phyloP scores from a whole-genome alignment of 108 stramenopile species.

The Aurantiochytrium sp. region DNA sequence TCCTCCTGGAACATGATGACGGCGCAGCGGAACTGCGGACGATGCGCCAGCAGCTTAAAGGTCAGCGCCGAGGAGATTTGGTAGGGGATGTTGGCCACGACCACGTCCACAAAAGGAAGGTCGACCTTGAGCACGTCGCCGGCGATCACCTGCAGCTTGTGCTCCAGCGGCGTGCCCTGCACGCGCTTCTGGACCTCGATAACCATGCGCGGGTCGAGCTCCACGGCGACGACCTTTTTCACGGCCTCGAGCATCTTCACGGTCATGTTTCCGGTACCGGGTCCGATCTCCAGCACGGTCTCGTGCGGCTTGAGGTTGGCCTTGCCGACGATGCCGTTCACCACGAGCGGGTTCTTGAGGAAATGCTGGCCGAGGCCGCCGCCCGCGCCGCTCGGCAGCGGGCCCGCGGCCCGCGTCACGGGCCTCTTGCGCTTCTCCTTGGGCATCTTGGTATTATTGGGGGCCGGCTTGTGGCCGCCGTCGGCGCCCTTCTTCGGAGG shows the following conservation, averaged over 20 bases:
- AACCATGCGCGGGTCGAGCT: conserved; percentile 94
- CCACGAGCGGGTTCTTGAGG: conserved; percentile 98
- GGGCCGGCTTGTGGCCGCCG: too few species aligned
- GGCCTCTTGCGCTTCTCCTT: conserved; percentile 27
- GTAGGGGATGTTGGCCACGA: conserved; percentile 97
- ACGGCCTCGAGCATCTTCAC: conserved; percentile 80
- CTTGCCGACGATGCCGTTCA: conserved; percentile 88
- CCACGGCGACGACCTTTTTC: conserved; percentile 85
- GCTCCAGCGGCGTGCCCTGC: conserved; percentile 69
- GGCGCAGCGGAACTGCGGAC: conserved; percentile 93
- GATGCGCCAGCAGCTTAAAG: conserved; percentile 88
- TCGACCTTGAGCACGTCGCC: conserved; percentile 90
- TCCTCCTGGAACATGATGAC: conserved; percentile 99
- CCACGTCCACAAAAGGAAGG: conserved; percentile 95
- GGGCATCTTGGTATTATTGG: conserved; percentile 26
- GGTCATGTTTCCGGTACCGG: conserved; percentile 98
- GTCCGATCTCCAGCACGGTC: conserved; percentile 78
- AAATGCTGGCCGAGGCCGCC: conserved; percentile 95
- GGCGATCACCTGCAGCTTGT: conserved; percentile 83
- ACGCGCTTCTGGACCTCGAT: conserved; percentile 95
- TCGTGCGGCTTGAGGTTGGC: conserved; percentile 79
- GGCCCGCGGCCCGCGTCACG: conserved; percentile 26
- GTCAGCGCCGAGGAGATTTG: conserved; percentile 84
- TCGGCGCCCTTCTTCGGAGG: too few species aligned
- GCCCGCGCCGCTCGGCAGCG: conserved; percentile 59